phyloP scores from a whole-genome alignment of 257 asterid species.

The Lycium ferocissimum region DNA sequence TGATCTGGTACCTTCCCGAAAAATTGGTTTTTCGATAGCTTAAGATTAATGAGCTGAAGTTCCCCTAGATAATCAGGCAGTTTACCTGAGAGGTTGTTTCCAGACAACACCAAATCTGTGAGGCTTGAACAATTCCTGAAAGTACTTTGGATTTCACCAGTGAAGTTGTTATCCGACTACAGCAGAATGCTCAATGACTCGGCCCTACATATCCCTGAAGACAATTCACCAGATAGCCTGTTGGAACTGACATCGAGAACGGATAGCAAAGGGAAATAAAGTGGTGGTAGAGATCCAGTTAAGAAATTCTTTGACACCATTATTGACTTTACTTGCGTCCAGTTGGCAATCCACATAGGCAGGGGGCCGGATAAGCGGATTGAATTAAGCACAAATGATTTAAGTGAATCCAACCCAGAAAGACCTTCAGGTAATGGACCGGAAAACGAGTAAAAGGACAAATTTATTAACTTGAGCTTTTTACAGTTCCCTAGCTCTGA shows the following conservation, averaged over 20 bases:
- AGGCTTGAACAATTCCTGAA: constrained; percentile 60
- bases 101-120: constrained; percentile 62
- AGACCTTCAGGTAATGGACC: constrained; percentile 66
- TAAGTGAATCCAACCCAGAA: constrained; percentile 55
- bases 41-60: constrained; percentile 60
- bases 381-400: constrained; percentile 56
- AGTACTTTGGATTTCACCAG: constrained; percentile 54
- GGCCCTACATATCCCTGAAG: constrained; percentile 61
- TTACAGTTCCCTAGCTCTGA: constrained; percentile 59
- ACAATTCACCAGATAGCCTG: constrained; percentile 62
- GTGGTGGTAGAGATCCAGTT: constrained; percentile 64
- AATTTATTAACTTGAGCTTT: constrained; percentile 54
- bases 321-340: constrained; percentile 57
- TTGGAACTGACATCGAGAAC: constrained; percentile 62
- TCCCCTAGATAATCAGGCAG: constrained; percentile 69
- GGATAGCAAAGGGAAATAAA: constrained; percentile 55
- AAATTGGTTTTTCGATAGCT: constrained; percentile 60
- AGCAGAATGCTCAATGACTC: constrained; percentile 46
- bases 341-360: constrained; percentile 76
- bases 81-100: constrained; percentile 63
- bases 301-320: constrained; percentile 61
- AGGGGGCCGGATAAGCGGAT: constrained; percentile 66
- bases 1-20: constrained; percentile 66
- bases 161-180: constrained; percentile 61
- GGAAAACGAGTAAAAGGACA: constrained; percentile 62